Evolutionary conservation across 1,284 basidiomycete species (phyloP).

Genomic region (Trichosporon sp.): DNA sequence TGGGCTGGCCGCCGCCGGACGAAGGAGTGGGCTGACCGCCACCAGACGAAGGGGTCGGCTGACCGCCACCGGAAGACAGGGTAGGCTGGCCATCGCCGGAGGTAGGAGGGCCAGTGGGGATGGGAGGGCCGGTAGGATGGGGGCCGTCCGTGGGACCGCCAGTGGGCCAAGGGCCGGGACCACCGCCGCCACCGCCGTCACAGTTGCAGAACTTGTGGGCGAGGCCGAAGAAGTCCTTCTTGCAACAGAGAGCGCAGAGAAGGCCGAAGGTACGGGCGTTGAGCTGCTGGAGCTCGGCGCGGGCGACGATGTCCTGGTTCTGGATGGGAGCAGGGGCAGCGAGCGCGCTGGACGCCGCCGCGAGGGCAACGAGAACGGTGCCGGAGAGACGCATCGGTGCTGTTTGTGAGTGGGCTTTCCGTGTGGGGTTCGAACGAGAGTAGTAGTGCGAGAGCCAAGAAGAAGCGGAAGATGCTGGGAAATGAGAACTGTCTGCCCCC

Average conservation of each 20-base stretch:
- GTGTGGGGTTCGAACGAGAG: not conserved
- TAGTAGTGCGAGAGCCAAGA: not conserved
- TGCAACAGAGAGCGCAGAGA: not conserved
- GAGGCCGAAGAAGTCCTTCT: not conserved
- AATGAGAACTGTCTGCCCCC: too few species aligned
- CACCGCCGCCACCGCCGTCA: not conserved
- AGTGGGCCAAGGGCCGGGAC: not conserved
- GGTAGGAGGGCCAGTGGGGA: not conserved
- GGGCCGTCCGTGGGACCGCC: too few species aligned
- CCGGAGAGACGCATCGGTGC: not conserved
- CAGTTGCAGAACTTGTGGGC: not conserved
- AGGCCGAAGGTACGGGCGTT: not conserved
- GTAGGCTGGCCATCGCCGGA: not conserved
- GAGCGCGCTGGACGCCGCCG: constrained; percentile 6
- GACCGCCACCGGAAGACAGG: not conserved
- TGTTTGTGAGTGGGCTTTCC: not conserved
- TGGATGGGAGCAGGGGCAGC: not conserved
- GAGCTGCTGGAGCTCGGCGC: not conserved
- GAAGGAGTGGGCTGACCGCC: not conserved
- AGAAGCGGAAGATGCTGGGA: not conserved
- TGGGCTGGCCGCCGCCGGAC: not conserved
- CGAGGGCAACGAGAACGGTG: not conserved
- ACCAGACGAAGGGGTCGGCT: too few species aligned
- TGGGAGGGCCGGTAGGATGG: too few species aligned
- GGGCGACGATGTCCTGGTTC: not conserved